Evolutionary conservation across 2,329 filamentous ascomycete genomes (phyloP).

Genomic region (Sporothrix dimorphospora): DNA sequence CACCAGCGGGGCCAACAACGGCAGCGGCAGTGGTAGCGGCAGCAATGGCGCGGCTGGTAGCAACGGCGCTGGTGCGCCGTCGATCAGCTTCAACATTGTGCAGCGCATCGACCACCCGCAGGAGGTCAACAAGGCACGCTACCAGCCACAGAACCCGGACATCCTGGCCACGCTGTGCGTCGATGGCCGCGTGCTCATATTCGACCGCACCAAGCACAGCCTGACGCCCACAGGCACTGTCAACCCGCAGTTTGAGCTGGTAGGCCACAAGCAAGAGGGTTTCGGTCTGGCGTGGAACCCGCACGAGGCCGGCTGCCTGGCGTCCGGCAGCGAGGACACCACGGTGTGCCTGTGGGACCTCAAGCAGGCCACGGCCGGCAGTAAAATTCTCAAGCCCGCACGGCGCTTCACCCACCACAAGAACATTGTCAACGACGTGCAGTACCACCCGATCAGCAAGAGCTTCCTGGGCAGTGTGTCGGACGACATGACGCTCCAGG

Average conservation of each 20-base stretch:
- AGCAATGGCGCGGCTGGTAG: slow-evolving; percentile 51
- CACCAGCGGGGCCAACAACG: slow-evolving; percentile 34
- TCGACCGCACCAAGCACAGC: slow-evolving; percentile 93
- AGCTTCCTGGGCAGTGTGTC: slow-evolving; percentile 91
- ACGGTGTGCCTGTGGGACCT: slow-evolving; percentile 95
- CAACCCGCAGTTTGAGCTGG: slow-evolving; percentile 80
- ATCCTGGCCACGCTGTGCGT: slow-evolving; percentile 92
- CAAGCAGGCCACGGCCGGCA: slow-evolving; percentile 64
- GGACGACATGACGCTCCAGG: slow-evolving; percentile 90
- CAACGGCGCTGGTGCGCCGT: slow-evolving; percentile 48
- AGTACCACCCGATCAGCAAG: slow-evolving; percentile 86
- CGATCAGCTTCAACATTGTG: slow-evolving; percentile 86
- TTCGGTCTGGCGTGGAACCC: slow-evolving; percentile 95
- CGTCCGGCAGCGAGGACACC: slow-evolving; percentile 87
- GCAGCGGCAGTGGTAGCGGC: slow-evolving; percentile 21
- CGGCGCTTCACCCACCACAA: slow-evolving; percentile 85
- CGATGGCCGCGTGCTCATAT: slow-evolving; percentile 86
- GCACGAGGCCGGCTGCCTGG: slow-evolving; percentile 76
- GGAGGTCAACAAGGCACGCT: slow-evolving; percentile 97
- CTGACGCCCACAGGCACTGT: slow-evolving; percentile 73
- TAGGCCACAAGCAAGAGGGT: slow-evolving; percentile 85
- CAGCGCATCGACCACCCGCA: slow-evolving; percentile 96
- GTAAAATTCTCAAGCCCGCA: slow-evolving; percentile 69
- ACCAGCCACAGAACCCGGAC: slow-evolving; percentile 96
- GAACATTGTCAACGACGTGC: slow-evolving; percentile 93